These are phyloP conservation scores for Lactifluus pinguis DNA, from an alignment of 768 basidiomycete species.

Conservation along the genomic window DNA sequence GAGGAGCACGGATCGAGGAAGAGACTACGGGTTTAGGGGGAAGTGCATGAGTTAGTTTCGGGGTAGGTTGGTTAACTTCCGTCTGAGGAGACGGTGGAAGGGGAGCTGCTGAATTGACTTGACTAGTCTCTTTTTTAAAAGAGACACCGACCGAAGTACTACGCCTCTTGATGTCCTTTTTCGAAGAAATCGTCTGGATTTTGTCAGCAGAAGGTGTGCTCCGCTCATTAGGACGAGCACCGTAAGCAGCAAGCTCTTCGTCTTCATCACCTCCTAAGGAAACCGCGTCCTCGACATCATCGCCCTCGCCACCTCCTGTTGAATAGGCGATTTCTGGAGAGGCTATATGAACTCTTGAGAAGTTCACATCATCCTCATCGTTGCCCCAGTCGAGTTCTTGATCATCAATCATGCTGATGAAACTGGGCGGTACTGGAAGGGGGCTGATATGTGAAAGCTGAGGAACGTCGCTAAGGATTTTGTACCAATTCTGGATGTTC, in stretches of 20 bases:
- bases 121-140: slow-evolving; percentile 3
- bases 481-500: neutral
- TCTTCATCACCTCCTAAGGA: slow-evolving; percentile 65
- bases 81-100: slow-evolving; percentile 12
- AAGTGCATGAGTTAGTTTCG: slow-evolving; percentile 16
- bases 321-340: slow-evolving; percentile 18
- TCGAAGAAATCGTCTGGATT: neutral
- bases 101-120: neutral
- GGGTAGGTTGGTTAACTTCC: slow-evolving; percentile 2
- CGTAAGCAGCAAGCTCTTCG: slow-evolving; percentile 43
- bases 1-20: slow-evolving; percentile 13
- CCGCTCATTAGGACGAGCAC: slow-evolving; percentile 21
- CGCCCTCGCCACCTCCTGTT: slow-evolving; percentile 19
- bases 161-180: slow-evolving; percentile 2
- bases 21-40: slow-evolving; percentile 18
- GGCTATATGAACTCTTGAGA: slow-evolving; percentile 10
- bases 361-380: slow-evolving; percentile 34
- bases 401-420: slow-evolving; percentile 51
- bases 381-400: slow-evolving; percentile 63
- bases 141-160: neutral
- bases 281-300: slow-evolving; percentile 52
- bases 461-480: neutral
- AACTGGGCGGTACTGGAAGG: slow-evolving; percentile 17
- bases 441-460: slow-evolving; percentile 9
- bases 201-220: neutral